phyloP scores from a whole-genome alignment of 495 filamentous ascomycete species.

The Xylaria longipes region DNA sequence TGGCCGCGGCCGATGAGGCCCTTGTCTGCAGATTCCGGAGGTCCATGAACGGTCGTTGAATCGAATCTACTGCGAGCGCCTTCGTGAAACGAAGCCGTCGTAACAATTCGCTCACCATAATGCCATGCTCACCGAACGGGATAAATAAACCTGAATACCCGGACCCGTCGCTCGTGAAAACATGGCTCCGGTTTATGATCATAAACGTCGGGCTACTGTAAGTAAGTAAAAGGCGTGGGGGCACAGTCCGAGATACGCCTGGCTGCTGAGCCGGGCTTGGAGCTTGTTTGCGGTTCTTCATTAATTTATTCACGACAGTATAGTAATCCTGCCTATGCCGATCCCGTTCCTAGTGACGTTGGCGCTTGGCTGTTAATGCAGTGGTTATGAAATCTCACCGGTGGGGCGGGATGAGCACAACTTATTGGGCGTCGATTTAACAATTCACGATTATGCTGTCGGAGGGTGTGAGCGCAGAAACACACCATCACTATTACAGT shows the following conservation, averaged over 20 bases:
- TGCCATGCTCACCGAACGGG: constrained; percentile 18
- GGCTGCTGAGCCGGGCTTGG: neutral
- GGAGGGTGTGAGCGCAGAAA: neutral
- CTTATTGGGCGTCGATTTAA: constrained; percentile 3
- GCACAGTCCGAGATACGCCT: neutral
- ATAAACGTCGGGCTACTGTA: neutral
- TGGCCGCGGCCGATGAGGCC: constrained; percentile 7
- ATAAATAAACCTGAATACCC: constrained; percentile 1
- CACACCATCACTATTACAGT: neutral
- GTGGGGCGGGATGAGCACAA: neutral
- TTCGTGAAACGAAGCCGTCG: constrained; percentile 2
- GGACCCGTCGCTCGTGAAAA: neutral
- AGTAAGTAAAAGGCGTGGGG: constrained; percentile 15
- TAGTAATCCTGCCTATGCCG: constrained; percentile 3
- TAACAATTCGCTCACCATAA: constrained; percentile 25
- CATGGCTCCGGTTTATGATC: constrained; percentile 15
- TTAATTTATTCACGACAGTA: constrained; percentile 10
- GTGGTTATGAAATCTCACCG: neutral
- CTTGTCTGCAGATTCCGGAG: neutral
- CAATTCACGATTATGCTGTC: neutral
- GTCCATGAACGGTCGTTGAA: neutral
- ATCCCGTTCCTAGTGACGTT: neutral
- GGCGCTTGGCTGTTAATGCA: constrained; percentile 9
- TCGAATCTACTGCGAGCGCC: neutral
- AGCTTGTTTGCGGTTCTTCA: neutral